Conservation (phyloP, 2,329 filamentous ascomycete genomes). For the Ustilaginoidea virens region DNA sequence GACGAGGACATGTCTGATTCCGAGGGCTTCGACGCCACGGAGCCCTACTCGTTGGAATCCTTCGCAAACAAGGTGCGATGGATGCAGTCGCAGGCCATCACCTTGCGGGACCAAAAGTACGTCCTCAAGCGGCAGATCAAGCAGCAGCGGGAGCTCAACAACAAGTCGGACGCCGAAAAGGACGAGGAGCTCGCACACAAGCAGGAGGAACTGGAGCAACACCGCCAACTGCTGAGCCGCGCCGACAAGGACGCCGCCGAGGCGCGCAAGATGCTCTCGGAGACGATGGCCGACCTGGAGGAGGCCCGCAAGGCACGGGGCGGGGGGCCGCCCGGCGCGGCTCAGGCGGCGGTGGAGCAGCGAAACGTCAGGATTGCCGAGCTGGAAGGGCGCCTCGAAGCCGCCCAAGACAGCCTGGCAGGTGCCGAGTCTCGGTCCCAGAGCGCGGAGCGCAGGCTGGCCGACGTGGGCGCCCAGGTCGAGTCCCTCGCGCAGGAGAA, state of each 20-base stretch:
- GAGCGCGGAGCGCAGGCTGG: conserved; percentile 18
- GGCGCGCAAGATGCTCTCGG: conserved; percentile 32
- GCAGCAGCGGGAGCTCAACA: conserved; percentile 86
- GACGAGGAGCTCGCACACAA: conserved; percentile 47
- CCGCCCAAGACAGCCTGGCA: conserved; percentile 8
- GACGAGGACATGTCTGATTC: conserved; percentile 49
- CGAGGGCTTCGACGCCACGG: conserved; percentile 39
- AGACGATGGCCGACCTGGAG: conserved; percentile 32
- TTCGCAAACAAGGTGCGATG: conserved; percentile 69
- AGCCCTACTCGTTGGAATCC: conserved; percentile 55
- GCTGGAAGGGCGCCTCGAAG: conserved; percentile 17
- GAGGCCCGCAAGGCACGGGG: conserved; percentile 12
- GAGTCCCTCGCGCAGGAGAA: conserved; percentile 14
- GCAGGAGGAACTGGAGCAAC: conserved; percentile 37
- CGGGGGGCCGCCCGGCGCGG: conserved; percentile 10
- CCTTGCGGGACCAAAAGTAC: conserved; percentile 72
- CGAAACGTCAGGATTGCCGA: conserved; percentile 23
- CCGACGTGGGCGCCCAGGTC: conserved; percentile 16
- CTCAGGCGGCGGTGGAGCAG: conserved; percentile 15
- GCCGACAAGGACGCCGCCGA: conserved; percentile 22
- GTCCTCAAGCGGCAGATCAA: conserved; percentile 87
- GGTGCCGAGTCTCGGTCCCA: conserved; percentile 21
- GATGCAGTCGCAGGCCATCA: conserved; percentile 61
- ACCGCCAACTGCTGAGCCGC: conserved; percentile 17
- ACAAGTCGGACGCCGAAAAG: conserved; percentile 61